A percentile compares a stretch with the other conserved stretches of the same genome.
Evolutionary conservation across 2,329 filamentous ascomycete genomes (phyloP).

Genomic region (Hypoxylon sp.): DNA sequence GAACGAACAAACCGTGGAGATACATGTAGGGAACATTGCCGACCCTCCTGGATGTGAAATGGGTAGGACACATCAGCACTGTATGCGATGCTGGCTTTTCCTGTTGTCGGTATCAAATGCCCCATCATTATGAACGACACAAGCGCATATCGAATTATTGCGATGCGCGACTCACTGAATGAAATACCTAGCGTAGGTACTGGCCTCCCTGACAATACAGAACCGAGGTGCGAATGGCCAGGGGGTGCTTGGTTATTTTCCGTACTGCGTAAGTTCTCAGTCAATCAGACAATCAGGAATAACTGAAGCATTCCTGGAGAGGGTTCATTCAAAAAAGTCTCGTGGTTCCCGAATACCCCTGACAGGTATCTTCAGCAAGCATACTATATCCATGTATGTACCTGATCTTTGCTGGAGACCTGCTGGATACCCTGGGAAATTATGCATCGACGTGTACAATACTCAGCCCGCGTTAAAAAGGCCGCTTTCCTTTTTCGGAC

Average conservation of each 20-base stretch:
- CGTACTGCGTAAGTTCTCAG: slow-evolving; percentile 21
- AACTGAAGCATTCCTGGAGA: slow-evolving; percentile 26
- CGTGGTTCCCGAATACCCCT: slow-evolving; percentile 33
- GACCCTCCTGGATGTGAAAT: not conserved
- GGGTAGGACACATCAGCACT: slow-evolving; percentile 3
- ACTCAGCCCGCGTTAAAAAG: slow-evolving; percentile 11
- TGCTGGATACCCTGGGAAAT: slow-evolving; percentile 41
- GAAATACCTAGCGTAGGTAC: slow-evolving; percentile 16
- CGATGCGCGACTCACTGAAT: slow-evolving; percentile 39
- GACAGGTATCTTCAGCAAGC: slow-evolving; percentile 32
- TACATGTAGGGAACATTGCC: slow-evolving; percentile 1
- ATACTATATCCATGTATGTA: too few relatives aligned
- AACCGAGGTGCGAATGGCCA: slow-evolving; percentile 22
- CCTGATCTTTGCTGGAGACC: slow-evolving; percentile 32
- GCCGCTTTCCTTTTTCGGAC: slow-evolving; percentile 44
- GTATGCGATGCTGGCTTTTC: slow-evolving; percentile 4
- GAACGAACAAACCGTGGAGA: slow-evolving; percentile 30
- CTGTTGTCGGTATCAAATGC: slow-evolving; percentile 19
- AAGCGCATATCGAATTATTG: slow-evolving; percentile 38
- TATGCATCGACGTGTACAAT: slow-evolving; percentile 43
- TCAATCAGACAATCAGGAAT: slow-evolving; percentile 29
- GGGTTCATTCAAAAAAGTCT: slow-evolving; percentile 22
- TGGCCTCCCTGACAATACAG: slow-evolving; percentile 20
- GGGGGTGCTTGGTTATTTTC: slow-evolving; percentile 35
- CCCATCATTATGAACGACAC: slow-evolving; percentile 33